Evolutionary conservation across 495 filamentous ascomycete species (phyloP), one percentile per base, ranked within the genome.

Genomic region (Penicillium psychrofluorescens): DNA sequence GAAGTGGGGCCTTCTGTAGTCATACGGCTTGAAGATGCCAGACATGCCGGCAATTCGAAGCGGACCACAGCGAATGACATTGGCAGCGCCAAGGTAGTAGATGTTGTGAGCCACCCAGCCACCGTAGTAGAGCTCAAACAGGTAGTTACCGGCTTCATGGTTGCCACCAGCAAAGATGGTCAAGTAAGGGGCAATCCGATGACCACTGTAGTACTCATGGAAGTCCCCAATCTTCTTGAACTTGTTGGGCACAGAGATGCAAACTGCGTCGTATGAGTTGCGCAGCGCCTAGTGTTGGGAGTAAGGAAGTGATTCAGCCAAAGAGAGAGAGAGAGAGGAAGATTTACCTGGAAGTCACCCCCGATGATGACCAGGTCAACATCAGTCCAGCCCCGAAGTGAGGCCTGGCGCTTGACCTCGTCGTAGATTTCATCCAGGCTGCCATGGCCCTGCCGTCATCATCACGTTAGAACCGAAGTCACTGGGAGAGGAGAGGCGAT

Each of bases 91-190:
- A 52, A 97, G 63, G 68, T 95, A 98, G 70, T 94, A 98, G 40
- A 98, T 98, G 41, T 91, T 95, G 12, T 86, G 90, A 1, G 91
- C 91, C 2, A 88, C 92, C 92, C 92, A 98, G 32, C 92, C 92
- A 34, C 92, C 92, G 59, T 97, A 95, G 68, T 87, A 94, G 3
- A 98, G 76, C 57, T 98, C 92, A 67, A 77, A 89, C 0, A 95
- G 61, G 58, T 96, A 75, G 29, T 84, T 88, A 47, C 85, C 81
- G 0, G 92, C 89, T 62, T 98, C 92, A 50, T 98, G 92, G 58
- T 98, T 98, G 7, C 92, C 92, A 32, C 82, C 90, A 39, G 95
- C 78, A 62, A 97, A 97, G 43, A 97, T 67, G 12, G 94, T 98
- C 22, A 92, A 69, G 51, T 86, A 94, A 0, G 94, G 92, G 0